These are phyloP conservation scores for Suillus occidentalis DNA, from an alignment of 768 basidiomycete genomes.

Conservation along the genomic window DNA sequence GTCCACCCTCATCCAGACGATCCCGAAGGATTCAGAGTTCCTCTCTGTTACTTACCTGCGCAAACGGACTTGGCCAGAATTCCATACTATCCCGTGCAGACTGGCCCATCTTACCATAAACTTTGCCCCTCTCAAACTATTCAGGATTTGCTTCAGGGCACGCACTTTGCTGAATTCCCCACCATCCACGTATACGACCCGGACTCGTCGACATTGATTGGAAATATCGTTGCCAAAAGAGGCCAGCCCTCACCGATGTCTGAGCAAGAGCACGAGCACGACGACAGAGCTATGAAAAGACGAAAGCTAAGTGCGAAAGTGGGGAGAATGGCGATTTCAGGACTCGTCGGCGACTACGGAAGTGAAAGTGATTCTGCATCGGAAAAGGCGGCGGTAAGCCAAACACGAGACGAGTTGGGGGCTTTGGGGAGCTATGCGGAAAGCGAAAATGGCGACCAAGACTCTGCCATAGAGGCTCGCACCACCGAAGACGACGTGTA, in stretches of 20 bases:
- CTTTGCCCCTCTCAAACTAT: conserved; percentile 55
- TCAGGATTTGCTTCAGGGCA: conserved; percentile 48
- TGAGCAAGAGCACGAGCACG: conserved; percentile 9
- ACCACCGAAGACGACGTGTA: conserved; percentile 1
- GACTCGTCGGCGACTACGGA: conserved; percentile 60
- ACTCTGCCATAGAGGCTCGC: conserved; percentile 1
- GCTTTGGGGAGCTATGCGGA: conserved; percentile 27
- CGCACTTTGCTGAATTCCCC: conserved; percentile 81
- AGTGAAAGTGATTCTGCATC: conserved; percentile 45
- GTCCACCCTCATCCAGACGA: conserved; percentile 54
- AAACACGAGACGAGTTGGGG: conserved; percentile 15
- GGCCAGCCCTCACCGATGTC: conserved; percentile 35
- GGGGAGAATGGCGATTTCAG: conserved; percentile 55
- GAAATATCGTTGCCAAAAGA: conserved; percentile 55
- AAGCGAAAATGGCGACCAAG: conserved; percentile 17
- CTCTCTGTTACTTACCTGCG: conserved; percentile 63
- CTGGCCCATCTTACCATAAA: conserved; percentile 44
- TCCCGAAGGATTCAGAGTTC: conserved; percentile 52
- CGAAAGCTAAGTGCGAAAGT: conserved; percentile 52
- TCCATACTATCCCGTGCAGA: conserved; percentile 4
- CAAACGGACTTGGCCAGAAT: conserved; percentile 25
- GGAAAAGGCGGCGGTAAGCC: conserved; percentile 13
- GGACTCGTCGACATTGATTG: conserved; percentile 51
- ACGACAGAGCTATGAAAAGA: conserved; percentile 47
- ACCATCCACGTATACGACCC: conserved; percentile 75